Evolutionary conservation across 1,284 basidiomycete genomes (phyloP), one percentile per base, ranked within the genome.

Genomic region (Ceratobasidium papillatum): DNA sequence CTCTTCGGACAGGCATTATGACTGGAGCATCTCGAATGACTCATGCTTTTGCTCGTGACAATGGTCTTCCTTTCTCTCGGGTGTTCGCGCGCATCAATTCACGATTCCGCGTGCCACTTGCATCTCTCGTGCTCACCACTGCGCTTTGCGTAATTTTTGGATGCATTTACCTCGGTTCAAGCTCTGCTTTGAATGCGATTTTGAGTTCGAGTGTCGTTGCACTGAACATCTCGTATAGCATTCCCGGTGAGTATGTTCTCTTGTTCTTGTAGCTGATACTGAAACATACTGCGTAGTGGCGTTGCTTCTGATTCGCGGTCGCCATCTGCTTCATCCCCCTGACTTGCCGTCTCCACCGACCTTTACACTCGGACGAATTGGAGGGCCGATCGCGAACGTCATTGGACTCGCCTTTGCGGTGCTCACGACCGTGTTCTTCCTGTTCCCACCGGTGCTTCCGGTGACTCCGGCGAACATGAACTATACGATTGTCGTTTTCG

Each of bases 31-130:
- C 89, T 0, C 86, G 91, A 22, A 89, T 90, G 79, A 88, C 88
- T 0, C 90, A 89, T 83, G 87, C 88, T 45, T 92, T 93, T 77
- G 90, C 91, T 0, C 85, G 90, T 0, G 92, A 93, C 81, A 83
- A 85, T 69, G 91, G 89, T 8, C 84, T 92, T 25, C 90, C 90
- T 0, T 87, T 90, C 78, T 86, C 87, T 32, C 62, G 73, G 1
- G 79, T 84, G 62, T 89, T 91, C 79, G 80, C 87, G 1, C 82
- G 81, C 38, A 84, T 90, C 77, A 85, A 87, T 77, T 75, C 75
- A 45, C 82, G 65, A 63, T 74, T 81, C 54, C 86, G 86, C 73
- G 85, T 90, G 1, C 88, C 88, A 0, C 80, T 88, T 51, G 87
- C 88, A 64, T 87, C 90, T 0, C 86, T 92, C 71, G 79, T 90